These are phyloP conservation scores for Excoecaria agallocha DNA, from an alignment of 345 rosid genomes.

Conservation along the genomic window DNA sequence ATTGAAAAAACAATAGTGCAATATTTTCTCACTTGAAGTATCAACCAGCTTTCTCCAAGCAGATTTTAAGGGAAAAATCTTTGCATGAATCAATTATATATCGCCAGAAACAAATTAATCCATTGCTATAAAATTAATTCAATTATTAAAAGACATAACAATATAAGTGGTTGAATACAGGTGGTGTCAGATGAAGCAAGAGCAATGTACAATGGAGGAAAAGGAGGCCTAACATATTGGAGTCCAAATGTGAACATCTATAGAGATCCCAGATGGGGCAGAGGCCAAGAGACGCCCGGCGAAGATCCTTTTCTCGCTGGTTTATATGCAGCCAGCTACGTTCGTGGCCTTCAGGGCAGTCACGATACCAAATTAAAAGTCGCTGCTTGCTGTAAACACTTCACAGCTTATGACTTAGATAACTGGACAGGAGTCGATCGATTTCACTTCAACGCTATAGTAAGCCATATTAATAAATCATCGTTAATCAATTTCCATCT, in stretches of 20 bases:
- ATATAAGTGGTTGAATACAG: background rate
- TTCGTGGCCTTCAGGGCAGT: slow-evolving; percentile 22
- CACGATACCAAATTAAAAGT: slow-evolving; percentile 26
- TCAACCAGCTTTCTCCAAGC: too few relatives aligned
- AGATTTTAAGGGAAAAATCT: too few relatives aligned
- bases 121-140: too few relatives aligned
- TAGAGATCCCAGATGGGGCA: slow-evolving; percentile 30
- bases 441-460: slow-evolving; percentile 30
- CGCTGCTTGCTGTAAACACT: slow-evolving; percentile 35
- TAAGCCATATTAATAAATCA: background rate
- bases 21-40: too few relatives aligned
- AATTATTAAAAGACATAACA: too few relatives aligned
- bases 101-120: too few relatives aligned
- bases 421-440: slow-evolving; percentile 39
- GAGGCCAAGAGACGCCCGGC: slow-evolving; percentile 31
- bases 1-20: too few relatives aligned
- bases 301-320: slow-evolving; percentile 18
- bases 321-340: slow-evolving; percentile 20
- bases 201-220: slow-evolving; percentile 31
- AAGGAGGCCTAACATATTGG: slow-evolving; percentile 27
- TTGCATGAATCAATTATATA: too few relatives aligned
- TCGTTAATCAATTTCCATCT: too few relatives aligned
- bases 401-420: slow-evolving; percentile 34
- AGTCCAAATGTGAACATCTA: slow-evolving; percentile 27
- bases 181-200: slow-evolving; percentile 29